Evolutionary conservation across 495 filamentous ascomycete genomes (phyloP).

Genomic region (Penicillium odoratum): DNA sequence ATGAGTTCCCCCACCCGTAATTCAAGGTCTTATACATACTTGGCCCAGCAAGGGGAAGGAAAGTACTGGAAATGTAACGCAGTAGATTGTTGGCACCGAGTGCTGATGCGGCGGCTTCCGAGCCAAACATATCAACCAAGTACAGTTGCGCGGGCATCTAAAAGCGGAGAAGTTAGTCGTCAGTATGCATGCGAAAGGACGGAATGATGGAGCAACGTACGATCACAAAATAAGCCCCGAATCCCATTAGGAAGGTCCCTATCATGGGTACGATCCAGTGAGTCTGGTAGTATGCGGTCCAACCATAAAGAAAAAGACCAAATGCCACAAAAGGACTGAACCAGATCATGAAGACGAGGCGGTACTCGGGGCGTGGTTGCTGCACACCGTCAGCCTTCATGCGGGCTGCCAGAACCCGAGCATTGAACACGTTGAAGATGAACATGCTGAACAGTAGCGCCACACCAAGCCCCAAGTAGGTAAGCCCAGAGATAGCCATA

Average conservation of each 20-base stretch:
- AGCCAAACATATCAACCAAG: conserved; percentile 36
- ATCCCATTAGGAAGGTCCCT: conserved; percentile 33
- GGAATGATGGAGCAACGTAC: too few relatives aligned
- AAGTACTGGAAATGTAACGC: conserved; percentile 37
- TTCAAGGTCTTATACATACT: conserved; percentile 40
- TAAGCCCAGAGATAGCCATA: conserved; percentile 29
- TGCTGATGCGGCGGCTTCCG: conserved; percentile 32
- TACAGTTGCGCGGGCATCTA: conserved; percentile 35
- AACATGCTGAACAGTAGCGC: conserved; percentile 25
- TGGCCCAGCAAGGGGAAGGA: conserved; percentile 42
- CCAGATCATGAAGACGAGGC: conserved; percentile 33
- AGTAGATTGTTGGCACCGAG: conserved; percentile 37
- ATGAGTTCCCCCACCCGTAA: conserved; percentile 46
- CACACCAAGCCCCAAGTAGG: conserved; percentile 39
- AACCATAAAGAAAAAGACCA: conserved; percentile 40
- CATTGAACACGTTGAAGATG: conserved; percentile 27
- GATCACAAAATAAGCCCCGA: conserved; percentile 30
- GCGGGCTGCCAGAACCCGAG: conserved; percentile 11
- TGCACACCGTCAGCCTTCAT: conserved; percentile 9
- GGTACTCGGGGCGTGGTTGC: conserved; percentile 26
- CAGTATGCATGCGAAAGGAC: too few relatives aligned
- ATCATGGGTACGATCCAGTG: conserved; percentile 44
- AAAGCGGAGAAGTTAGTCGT: too few relatives aligned
- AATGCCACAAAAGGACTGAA: conserved; percentile 23
- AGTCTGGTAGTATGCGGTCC: conserved; percentile 30